Percentiles rank a stretch among this genome's conserved stretches.
phyloP scores from a whole-genome alignment of 495 filamentous ascomycete genomes.

The Lepidopterella palustris region DNA sequence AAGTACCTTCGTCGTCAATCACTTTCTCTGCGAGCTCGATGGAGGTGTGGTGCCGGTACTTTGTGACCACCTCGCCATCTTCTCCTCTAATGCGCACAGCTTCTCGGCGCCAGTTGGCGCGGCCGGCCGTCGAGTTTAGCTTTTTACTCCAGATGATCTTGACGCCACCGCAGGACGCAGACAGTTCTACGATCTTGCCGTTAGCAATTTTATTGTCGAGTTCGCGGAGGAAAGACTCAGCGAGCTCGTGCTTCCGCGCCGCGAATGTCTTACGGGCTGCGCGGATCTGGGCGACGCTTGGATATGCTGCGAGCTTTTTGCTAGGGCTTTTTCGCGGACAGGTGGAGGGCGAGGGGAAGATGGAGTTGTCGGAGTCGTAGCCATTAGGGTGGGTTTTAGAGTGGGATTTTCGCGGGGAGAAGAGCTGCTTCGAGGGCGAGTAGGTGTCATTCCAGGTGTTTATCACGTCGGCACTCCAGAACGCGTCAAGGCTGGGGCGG shows the following conservation, averaged over 20 bases:
- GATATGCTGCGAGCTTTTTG: conserved; percentile 33
- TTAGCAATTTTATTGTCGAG: conserved; percentile 62
- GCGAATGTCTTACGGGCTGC: conserved; percentile 60
- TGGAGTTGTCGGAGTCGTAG: conserved; percentile 10
- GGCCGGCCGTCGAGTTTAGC: conserved; percentile 78
- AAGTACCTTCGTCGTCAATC: conserved; percentile 49
- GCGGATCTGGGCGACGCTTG: conserved; percentile 12
- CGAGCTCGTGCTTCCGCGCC: conserved; percentile 56
- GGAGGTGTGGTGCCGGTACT: conserved; percentile 56
- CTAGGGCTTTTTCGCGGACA: conserved; percentile 35
- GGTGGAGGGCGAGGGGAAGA: conserved; percentile 16
- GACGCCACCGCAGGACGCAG: conserved; percentile 66
- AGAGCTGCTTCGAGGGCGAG: conserved; percentile 56
- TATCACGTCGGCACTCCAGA: conserved; percentile 70
- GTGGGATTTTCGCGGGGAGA: conserved; percentile 29
- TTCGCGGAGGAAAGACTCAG: conserved; percentile 60
- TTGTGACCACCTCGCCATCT: conserved; percentile 22
- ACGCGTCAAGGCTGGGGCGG: conserved; percentile 64
- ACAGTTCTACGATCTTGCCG: conserved; percentile 54
- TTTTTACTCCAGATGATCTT: conserved; percentile 77
- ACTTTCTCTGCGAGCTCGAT: conserved; percentile 90
- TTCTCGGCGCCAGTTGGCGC: conserved; percentile 73
- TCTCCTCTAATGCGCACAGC: conserved; percentile 35
- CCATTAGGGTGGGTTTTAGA: neutral
- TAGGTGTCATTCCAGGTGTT: conserved; percentile 80